These are phyloP conservation scores for Penicillium roqueforti DNA, from an alignment of 495 filamentous ascomycete genomes.

Conservation along the genomic window DNA sequence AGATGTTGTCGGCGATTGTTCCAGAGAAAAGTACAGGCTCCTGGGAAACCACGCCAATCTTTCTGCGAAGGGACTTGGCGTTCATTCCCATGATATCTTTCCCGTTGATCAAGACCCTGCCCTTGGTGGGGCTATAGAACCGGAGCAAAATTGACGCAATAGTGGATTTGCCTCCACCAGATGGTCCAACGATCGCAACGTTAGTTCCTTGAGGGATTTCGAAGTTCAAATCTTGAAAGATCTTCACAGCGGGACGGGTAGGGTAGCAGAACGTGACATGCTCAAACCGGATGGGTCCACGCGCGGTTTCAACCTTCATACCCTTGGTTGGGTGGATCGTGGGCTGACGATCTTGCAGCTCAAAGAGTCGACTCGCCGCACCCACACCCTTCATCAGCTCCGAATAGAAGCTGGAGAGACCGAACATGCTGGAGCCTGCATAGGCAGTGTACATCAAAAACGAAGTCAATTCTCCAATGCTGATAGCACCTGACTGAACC, in stretches of 20 bases:
- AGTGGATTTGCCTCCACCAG: constrained; percentile 91
- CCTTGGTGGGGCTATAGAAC: constrained; percentile 80
- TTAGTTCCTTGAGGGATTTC: constrained; percentile 89
- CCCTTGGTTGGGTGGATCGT: constrained; percentile 82
- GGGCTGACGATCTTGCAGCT: constrained; percentile 88
- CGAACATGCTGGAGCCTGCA: constrained; percentile 86
- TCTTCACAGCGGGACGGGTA: constrained; percentile 80
- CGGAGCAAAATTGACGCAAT: constrained; percentile 83
- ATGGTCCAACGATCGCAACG: constrained; percentile 93
- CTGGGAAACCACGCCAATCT: constrained; percentile 92
- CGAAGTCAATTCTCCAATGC: constrained; percentile 87
- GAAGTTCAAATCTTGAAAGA: constrained; percentile 87
- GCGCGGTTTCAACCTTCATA: constrained; percentile 68
- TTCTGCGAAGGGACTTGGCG: constrained; percentile 86
- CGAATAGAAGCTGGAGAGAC: constrained; percentile 91
- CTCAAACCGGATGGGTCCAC: constrained; percentile 80
- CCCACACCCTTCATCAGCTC: constrained; percentile 99
- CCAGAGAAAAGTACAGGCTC: constrained; percentile 96
- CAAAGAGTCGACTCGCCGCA: constrained; percentile 89
- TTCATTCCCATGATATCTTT: constrained; percentile 84
- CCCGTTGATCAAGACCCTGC: constrained; percentile 78
- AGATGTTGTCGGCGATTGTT: constrained; percentile 92
- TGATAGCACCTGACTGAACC: constrained; percentile 80
- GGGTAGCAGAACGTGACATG: constrained; percentile 86
- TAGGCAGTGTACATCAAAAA: constrained; percentile 98